phyloP scores from a whole-genome alignment of 768 basidiomycete species.

The Tricholomella constricta region DNA sequence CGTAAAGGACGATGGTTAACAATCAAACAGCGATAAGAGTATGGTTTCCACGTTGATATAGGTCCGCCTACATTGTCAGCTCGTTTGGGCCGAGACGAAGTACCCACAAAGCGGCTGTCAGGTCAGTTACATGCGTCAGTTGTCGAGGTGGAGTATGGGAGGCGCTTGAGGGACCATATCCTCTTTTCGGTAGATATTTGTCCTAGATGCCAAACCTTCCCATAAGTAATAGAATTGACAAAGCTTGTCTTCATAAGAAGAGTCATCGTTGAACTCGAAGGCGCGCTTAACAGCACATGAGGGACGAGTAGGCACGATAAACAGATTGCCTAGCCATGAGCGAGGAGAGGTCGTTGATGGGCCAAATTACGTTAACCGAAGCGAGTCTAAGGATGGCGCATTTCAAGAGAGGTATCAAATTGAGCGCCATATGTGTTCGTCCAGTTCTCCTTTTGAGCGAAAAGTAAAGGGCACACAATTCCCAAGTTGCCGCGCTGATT shows the following conservation, averaged over 20 bases:
- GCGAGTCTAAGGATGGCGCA: slow-evolving; percentile 27
- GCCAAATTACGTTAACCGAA: slow-evolving; percentile 25
- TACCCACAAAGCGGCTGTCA: slow-evolving; percentile 36
- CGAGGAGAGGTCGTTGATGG: slow-evolving; percentile 1
- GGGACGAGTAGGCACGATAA: slow-evolving; percentile 21
- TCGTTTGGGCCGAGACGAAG: neutral
- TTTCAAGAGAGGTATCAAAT: slow-evolving; percentile 8
- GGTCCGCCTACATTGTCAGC: no score
- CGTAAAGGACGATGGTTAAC: slow-evolving; percentile 53
- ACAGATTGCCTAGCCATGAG: no score
- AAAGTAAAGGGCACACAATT: neutral
- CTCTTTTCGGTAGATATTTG: neutral
- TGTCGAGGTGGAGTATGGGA: no score
- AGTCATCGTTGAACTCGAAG: slow-evolving; percentile 19
- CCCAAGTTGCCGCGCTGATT: neutral
- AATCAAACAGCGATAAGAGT: slow-evolving; percentile 53
- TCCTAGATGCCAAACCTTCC: neutral
- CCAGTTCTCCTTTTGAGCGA: slow-evolving; percentile 18
- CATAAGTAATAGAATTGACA: neutral
- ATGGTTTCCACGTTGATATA: slow-evolving; percentile 63
- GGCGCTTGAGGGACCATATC: no score
- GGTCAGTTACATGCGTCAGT: neutral
- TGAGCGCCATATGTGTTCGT: slow-evolving; percentile 10
- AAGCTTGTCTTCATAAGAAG: slow-evolving; percentile 20
- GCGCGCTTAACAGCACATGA: neutral